These are phyloP conservation scores for Yamadazyma olivae DNA, from an alignment of 805 yeast genomes.

Conservation along the genomic window DNA sequence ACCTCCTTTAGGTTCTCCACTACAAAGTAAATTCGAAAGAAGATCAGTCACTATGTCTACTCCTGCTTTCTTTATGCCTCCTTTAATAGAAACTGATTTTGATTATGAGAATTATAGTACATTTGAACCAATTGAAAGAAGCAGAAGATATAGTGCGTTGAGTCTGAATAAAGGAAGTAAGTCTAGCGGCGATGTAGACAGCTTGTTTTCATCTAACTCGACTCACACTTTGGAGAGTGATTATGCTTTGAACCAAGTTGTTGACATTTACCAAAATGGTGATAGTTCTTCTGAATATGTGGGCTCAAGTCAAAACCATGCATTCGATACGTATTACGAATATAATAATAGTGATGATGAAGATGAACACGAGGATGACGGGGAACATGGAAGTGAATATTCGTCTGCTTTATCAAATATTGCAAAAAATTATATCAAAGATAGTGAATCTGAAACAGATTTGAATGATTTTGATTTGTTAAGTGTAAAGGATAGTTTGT, in stretches of 20 bases:
- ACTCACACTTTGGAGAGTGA: background rate
- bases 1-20: constrained; percentile 1
- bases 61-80: constrained; percentile 3
- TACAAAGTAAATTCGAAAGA: background rate
- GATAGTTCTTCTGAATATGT: background rate
- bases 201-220: constrained; percentile 4
- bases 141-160: background rate
- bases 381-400: background rate
- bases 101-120: background rate
- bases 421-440: constrained; percentile 6
- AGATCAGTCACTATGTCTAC: background rate
- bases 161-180: background rate
- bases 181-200: constrained; percentile 3
- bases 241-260: background rate
- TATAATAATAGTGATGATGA: constrained; percentile 2
- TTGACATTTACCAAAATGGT: background rate
- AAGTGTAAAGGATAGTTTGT: constrained; percentile 9
- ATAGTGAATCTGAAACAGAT: background rate
- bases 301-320: background rate
- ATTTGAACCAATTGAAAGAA: background rate
- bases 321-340: background rate
- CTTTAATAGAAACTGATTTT: constrained; percentile 1
- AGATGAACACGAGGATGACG: background rate
- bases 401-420: constrained; percentile 1
- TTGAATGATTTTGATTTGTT: constrained; percentile 2